Evolutionary conservation across 164 flowering plant species (phyloP), one percentile per base, ranked within the genome.

Genomic region (Santalum album): DNA sequence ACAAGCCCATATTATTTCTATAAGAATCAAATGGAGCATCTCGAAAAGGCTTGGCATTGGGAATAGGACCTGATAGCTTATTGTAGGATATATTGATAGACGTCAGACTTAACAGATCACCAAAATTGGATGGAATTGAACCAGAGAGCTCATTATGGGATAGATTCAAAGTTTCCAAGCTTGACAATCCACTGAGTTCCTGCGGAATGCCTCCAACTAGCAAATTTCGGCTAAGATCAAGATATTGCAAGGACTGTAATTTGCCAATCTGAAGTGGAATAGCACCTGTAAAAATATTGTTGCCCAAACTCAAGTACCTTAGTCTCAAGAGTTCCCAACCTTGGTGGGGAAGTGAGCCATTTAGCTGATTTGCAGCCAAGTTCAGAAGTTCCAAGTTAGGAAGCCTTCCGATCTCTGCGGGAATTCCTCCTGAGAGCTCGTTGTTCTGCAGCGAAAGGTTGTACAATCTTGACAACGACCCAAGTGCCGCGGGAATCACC

Each of bases 381-480:
- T 74, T 69, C 14, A 77, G 74, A 43, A 11, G 1, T 21, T 51
- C 50, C 5, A 78, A 68, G 6, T 46, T 17, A 0, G 53, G 10
- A 22, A 78, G 51, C 0, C 58, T 64, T 18, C 71, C 65, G 0
- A 78, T 38, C 1, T 23, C 34, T 7, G 1, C 22, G 17, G 85
- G 80, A 24, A 80, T 69, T 45, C 50, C 55, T 22, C 78, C 81
- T 18, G 68, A 61, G 29, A 77, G 53, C 17, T 57, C 61, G 55
- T 77, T 77, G 46, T 58, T 20, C 53, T 72, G 60, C 65, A 77
- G 44, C 22, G 65, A 67, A 18, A 83, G 75, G 45, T 56, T 65
- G 56, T 49, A 55, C 26, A 80, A 20, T 0, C n/a, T 15, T 1
- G 18, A 36, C 12, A 60, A 59, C 17, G 65, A 43, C 1, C 61